phyloP scores from a whole-genome alignment of 208 protist genomes.

The Phytomonas sp. region DNA sequence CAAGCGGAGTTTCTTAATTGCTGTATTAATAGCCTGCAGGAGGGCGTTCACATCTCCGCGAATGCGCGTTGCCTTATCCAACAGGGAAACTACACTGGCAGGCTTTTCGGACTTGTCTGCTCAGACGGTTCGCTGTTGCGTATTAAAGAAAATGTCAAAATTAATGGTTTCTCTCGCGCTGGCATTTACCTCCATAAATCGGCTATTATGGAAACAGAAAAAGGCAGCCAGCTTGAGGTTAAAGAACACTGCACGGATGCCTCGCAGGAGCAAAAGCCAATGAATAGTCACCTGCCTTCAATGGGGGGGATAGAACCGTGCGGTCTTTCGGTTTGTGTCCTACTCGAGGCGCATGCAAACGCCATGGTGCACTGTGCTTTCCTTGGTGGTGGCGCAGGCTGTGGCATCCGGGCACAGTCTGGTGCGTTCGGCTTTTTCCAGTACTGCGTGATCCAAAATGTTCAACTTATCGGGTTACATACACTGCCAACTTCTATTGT shows the following conservation, averaged over 20 bases:
- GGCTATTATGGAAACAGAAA: constrained; percentile 24
- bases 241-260: not conserved
- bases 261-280: not conserved
- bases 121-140: constrained; percentile 35
- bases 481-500: not conserved
- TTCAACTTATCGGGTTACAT: not conserved
- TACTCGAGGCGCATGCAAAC: not conserved
- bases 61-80: constrained; percentile 48
- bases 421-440: not conserved
- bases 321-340: not conserved
- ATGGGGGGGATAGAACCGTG: not conserved
- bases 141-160: constrained; percentile 55
- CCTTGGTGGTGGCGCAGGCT: not conserved
- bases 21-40: constrained; percentile 50
- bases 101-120: constrained; percentile 49
- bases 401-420: not conserved
- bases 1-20: constrained; percentile 37
- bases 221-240: not conserved
- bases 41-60: constrained; percentile 55
- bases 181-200: constrained; percentile 50
- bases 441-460: not conserved
- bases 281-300: not conserved
- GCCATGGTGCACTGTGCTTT: not conserved
- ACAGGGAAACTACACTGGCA: constrained; percentile 44
- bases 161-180: constrained; percentile 48